Evolutionary conservation across 192 early-diverging fungal genomes (phyloP).

Genomic region (Gamsiella multidivaricata): DNA sequence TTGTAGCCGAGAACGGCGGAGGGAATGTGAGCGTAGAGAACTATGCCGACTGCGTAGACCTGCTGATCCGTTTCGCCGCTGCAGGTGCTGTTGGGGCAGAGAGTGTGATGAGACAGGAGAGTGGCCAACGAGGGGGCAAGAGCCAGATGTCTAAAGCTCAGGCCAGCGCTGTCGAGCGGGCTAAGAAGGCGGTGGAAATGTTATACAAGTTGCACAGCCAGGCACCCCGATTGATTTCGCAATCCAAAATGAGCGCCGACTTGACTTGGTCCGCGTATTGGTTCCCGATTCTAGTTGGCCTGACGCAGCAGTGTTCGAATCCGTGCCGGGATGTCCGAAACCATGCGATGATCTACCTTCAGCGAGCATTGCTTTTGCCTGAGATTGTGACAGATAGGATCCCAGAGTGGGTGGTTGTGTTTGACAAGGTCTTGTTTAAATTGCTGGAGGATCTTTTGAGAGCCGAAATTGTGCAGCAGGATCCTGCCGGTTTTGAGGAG

Average conservation of each 20-base stretch:
- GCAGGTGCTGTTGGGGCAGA: conserved; percentile 56
- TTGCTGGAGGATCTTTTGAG: conserved; percentile 86
- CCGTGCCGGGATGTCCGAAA: conserved; percentile 84
- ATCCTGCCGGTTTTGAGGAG: conserved; percentile 78
- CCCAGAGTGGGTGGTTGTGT: conserved; percentile 69
- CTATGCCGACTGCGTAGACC: conserved; percentile 80
- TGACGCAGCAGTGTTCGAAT: conserved; percentile 81
- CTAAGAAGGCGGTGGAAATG: conserved; percentile 73
- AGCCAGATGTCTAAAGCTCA: conserved; percentile 52
- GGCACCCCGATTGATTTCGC: conserved; percentile 58
- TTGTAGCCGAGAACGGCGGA: conserved; percentile 64
- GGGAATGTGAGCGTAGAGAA: conserved; percentile 66
- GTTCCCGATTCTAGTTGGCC: conserved; percentile 79
- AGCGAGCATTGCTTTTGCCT: conserved; percentile 76
- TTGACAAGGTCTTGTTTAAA: conserved; percentile 91
- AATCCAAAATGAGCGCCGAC: conserved; percentile 54
- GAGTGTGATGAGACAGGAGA: conserved; percentile 41
- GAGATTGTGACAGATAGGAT: conserved; percentile 60
- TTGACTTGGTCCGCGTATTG: conserved; percentile 80
- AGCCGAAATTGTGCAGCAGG: conserved; percentile 74
- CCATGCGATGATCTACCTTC: conserved; percentile 82
- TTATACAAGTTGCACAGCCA: conserved; percentile 70
- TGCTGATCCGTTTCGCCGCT: conserved; percentile 72
- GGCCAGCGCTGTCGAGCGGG: conserved; percentile 67
- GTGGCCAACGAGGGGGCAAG: conserved; percentile 42